phyloP scores from a whole-genome alignment of 2,329 filamentous ascomycete genomes.

The Mycogone perniciosa region DNA sequence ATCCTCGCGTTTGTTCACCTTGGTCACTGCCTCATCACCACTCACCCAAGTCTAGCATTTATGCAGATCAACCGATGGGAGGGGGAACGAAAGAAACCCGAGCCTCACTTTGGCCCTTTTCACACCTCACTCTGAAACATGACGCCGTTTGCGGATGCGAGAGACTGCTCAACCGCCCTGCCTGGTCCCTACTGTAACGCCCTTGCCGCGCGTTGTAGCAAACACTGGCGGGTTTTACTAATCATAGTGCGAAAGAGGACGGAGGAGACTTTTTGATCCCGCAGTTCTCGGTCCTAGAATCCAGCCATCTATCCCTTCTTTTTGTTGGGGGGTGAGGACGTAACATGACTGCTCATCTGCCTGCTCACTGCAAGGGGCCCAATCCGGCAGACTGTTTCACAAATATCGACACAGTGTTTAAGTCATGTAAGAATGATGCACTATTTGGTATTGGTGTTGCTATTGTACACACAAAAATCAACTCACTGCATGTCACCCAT shows the following conservation, averaged over 20 bases:
- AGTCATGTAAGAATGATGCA: neutral
- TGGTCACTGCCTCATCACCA: neutral
- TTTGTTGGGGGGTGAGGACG: neutral
- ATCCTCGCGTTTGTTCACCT: too few species aligned
- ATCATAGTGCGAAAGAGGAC: neutral
- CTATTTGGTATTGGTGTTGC: neutral
- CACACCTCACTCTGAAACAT: neutral
- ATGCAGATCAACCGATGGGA: too few species aligned
- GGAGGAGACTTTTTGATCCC: neutral
- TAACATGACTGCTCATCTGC: neutral
- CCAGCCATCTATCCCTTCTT: neutral
- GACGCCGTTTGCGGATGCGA: neutral
- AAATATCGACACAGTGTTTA: neutral
- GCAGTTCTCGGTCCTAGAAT: neutral
- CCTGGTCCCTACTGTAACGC: neutral
- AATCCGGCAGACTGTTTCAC: neutral
- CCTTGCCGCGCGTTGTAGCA: neutral
- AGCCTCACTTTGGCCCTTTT: conserved; percentile 5
- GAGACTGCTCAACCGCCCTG: neutral
- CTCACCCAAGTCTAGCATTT: neutral
- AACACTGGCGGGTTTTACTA: neutral
- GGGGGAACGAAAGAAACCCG: neutral
- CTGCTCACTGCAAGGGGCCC: neutral
- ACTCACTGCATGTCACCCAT: neutral
- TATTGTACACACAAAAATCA: neutral